Base-by-base conservation (phyloP, 2,329 filamentous ascomycete genomes). In the Akanthomyces dipterigenus region DNA sequence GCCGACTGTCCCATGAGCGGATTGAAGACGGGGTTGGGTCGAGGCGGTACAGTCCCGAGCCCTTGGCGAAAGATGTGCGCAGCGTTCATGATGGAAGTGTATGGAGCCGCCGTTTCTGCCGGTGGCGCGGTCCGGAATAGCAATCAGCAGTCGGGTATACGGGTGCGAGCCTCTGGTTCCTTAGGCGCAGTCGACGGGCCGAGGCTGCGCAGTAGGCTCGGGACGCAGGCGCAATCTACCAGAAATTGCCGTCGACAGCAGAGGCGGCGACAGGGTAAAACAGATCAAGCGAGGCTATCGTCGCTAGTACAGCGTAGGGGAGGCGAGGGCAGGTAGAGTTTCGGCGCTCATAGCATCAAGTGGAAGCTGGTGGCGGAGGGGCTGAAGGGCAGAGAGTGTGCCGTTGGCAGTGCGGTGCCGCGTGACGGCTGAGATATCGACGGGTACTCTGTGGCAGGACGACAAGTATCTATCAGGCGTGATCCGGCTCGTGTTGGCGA, bases 21-120 rank as follows among this genome's bases (percentile, higher is more conserved):
- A 71, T 74, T 64, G 34, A 67, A 67, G 22, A 67, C 65, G 42
- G 71, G 71, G 70, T 67, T 68, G 61, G 70, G 70, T 54, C 77
- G 74, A 50, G 76, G 75, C 64, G 72, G 75, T 63, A 77, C 74
- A 54, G 75, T 72, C 61, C 76, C 77, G 63, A 85, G 77, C 69
- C 82, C 83, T 71, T 83, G 84, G 66, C 82, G 82, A 68, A 86
- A 85, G 69, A 86, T 77, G 69, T 81, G 79, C 64, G 80, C 77
- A 65, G 82, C 78, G 71, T 88, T 82, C 85, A 88, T 88, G 16
- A 26, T 40, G 36, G 2, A 14, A 31, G 18, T 6, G 26, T 46
- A 22, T 55, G 43, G 31, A 28, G 12, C 5, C 31, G 60, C 42
- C 31, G 50, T 31, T 55, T 36, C 16, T 34, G 18, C 43, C 50